Evolutionary conservation across 345 rosid genomes (phyloP).

Genomic region (Balakata baccata): DNA sequence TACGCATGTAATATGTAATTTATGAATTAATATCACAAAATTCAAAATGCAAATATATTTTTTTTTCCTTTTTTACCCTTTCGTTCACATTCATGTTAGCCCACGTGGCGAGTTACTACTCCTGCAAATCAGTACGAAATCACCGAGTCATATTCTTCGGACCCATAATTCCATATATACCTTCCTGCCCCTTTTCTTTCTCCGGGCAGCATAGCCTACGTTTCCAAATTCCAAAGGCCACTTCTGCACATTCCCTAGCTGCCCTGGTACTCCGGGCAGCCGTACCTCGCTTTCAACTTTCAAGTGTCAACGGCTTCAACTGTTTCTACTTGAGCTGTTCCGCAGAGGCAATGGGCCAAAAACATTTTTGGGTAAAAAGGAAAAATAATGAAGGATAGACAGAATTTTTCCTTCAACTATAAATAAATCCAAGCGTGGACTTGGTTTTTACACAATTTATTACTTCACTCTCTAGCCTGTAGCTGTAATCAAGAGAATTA

Average conservation of each 20-base stretch:
- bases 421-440: conserved; percentile 6
- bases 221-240: background rate
- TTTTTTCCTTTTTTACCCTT: no score
- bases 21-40: no score
- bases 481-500: background rate
- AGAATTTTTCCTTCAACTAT: background rate
- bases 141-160: background rate
- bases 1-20: no score
- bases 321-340: background rate
- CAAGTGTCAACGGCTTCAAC: conserved; percentile 12
- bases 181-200: conserved; percentile 12
- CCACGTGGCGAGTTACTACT: no score
- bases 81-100: no score
- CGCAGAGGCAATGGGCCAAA: background rate
- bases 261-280: conserved; percentile 41
- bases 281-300: background rate
- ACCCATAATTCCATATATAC: conserved; percentile 7
- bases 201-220: conserved; percentile 18
- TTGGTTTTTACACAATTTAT: background rate
- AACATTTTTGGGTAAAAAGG: background rate
- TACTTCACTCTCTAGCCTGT: conserved; percentile 3
- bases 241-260: background rate
- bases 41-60: no score
- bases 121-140: background rate
- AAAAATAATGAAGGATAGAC: background rate